These are phyloP conservation scores for Pseudonitzschia multiseries DNA, from an alignment of 108 stramenopile species.

Conservation along the genomic window DNA sequence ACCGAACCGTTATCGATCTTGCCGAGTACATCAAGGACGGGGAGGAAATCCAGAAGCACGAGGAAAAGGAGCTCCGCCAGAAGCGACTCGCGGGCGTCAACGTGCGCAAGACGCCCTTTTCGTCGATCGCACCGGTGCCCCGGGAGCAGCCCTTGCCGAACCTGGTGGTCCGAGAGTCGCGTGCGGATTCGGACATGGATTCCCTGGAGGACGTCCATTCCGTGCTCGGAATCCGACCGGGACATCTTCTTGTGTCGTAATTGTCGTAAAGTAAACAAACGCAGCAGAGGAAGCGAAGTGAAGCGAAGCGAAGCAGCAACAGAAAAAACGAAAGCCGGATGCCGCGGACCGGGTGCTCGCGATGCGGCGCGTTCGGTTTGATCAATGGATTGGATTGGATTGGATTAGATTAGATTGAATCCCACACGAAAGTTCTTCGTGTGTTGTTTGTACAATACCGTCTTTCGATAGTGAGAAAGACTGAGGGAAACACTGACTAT, in stretches of 20 bases:
- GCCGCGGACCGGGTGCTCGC: too few species aligned
- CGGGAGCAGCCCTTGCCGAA: background rate
- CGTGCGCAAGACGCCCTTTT: background rate
- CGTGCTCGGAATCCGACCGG: slow-evolving; percentile 12
- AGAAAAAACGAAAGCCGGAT: too few species aligned
- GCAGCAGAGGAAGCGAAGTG: too few species aligned
- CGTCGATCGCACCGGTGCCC: background rate
- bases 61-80: slow-evolving; percentile 1
- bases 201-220: slow-evolving; percentile 15
- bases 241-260: background rate
- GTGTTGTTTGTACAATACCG: background rate
- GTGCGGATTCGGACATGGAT: slow-evolving; percentile 9
- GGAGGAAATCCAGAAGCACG: slow-evolving; percentile 11
- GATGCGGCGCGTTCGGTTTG: too few species aligned
- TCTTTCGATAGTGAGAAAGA: background rate
- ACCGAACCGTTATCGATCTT: slow-evolving; percentile 31
- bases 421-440: too few species aligned
- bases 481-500: background rate
- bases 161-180: slow-evolving; percentile 10
- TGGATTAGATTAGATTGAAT: too few species aligned
- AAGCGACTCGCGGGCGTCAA: background rate
- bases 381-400: too few species aligned
- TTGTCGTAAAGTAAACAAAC: too few species aligned
- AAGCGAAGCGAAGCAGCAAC: too few species aligned
- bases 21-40: slow-evolving; percentile 42